Evolutionary conservation across 192 early-diverging fungal species (phyloP), one percentile per base, ranked within the genome.

Genomic region (Linnemannia zychae): DNA sequence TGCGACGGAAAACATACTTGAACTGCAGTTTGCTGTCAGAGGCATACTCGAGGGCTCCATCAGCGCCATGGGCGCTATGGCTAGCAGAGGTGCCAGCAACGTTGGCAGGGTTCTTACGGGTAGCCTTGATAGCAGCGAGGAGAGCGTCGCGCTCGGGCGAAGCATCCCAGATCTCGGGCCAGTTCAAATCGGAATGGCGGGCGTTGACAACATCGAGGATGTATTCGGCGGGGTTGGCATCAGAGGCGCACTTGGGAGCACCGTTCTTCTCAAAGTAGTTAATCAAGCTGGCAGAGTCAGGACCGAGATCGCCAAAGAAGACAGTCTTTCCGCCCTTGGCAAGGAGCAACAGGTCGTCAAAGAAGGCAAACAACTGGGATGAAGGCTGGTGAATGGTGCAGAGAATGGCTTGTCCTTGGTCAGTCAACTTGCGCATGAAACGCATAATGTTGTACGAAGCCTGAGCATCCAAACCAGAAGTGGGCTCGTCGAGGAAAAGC

Each of bases 401-500:
- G 73, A 92, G 91, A 72, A 94, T 93, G 66, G 92, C 93, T 89
- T 92, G 92, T 68, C 92, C 93, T 53, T 91, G 90, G 70, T 92
- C 88, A 46, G 94, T 90, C 81, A 93, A 80, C 74, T 89, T 88
- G 76, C 90, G 91, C 91, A 95, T 88, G 84, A 96, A 94, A 76
- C 93, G 91, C 78, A 94, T 88, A 72, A 95, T 90, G 88, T 95
- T 93, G 83, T 93, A 93, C 0, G 95, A 93, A 24, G 94, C 89
- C 80, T 97, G 96, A 4, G 93, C 92, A 87, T 95, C 94, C 18
- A 95, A 88, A 57, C 97, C 97, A 31, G 94, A 96, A 7, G 96
- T 97, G 65, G 97, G 97, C 81, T 95, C 97, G 88, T 97, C 96
- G 74, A 97, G 90, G 89, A 98, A 96, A 44, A 98, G 91, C 50